These are phyloP conservation scores for Primulina tabacum DNA, from an alignment of 257 asterid genomes.

Conservation along the genomic window DNA sequence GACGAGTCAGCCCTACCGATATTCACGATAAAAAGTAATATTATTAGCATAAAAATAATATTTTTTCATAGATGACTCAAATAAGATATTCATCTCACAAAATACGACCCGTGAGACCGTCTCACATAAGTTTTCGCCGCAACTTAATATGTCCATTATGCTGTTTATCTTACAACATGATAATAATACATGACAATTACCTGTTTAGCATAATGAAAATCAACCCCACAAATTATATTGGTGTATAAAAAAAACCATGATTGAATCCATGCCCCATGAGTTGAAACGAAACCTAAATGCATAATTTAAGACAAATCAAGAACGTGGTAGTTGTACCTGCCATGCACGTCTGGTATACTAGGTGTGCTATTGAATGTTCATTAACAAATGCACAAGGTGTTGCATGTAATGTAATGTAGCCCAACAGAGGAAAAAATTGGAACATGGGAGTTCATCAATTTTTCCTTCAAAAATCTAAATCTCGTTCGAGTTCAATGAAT, in stretches of 20 bases:
- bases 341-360: neutral
- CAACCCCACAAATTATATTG: no score
- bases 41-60: no score
- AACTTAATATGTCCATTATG: no score
- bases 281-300: neutral
- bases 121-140: no score
- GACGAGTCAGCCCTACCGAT: no score
- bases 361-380: neutral
- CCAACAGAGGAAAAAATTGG: neutral
- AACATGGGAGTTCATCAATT: neutral
- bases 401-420: neutral
- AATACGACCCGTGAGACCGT: no score
- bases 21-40: no score
- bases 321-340: neutral
- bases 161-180: no score
- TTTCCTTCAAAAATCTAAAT: neutral
- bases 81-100: no score
- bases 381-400: neutral
- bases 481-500: slow-evolving; percentile 49
- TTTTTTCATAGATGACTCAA: no score
- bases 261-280: neutral
- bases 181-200: no score
- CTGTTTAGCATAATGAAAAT: no score
- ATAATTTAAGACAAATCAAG: neutral
- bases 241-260: neutral